Base-by-base conservation (phyloP, 306 rosid genomes). In the Cucurbita pepo region DNA sequence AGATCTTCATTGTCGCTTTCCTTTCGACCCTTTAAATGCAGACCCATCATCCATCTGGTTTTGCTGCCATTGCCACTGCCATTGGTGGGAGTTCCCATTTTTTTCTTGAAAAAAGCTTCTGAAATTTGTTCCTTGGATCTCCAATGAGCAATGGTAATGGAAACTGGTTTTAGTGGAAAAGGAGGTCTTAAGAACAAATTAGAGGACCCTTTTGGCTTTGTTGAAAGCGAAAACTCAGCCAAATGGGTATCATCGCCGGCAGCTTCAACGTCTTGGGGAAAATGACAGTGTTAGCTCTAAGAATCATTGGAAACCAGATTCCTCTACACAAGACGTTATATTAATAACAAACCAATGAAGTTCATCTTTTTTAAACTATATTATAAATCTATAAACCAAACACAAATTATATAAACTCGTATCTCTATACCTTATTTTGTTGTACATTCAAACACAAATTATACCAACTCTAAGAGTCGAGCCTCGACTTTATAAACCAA, bases 1-100 rank as follows among this genome's bases (percentile, higher is more conserved):
- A 92, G 92, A n/a, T 89, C 97, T 30, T 84, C 85, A 25, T 57
- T 19, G 22, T 73, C 59, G 70, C 59, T 75, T 8, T 77, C 76
- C 41, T 71, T 77, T 54, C 76, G 43, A 8, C 79, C 79, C 60
- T 38, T 70, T 53, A 36, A 11, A 7, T 45, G 75, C 62, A 34
- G 36, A 40, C 75, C 44, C 61, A 71, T 34, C 36, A 53, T 34
- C 62, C 47, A 34, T 71, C 75, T 72, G 62, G 21, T n/a, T 36
- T 38, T 53, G 63, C 64, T 21, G 56, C 52, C 50, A 71, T 3
- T 41, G 63, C 56, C 53, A 50, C 34, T 69, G 57, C 51, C 34
- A 45, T 50, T 69, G 25, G 10, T 44, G 47, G 47, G 45, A 60
- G 47, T 63, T 61, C 5, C 13, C 48, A n/a, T 1, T 4, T 22